phyloP scores from a whole-genome alignment of 1,284 basidiomycete species.

The Austroboletus novae-zelandiae region DNA sequence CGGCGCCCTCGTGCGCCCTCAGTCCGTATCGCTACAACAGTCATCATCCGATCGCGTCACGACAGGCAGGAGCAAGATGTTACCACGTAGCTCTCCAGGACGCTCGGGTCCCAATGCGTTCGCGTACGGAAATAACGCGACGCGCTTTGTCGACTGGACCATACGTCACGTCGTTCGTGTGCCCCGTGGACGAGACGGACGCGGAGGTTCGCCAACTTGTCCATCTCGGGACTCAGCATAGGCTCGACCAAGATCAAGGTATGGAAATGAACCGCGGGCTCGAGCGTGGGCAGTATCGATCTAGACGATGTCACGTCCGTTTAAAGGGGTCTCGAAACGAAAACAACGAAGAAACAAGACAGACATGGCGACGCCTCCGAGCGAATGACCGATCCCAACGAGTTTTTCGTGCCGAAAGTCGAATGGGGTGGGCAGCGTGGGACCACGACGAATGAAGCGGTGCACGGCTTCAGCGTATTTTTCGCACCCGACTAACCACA shows the following conservation, averaged over 20 bases:
- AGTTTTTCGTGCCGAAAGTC: constrained; percentile 49
- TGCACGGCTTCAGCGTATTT: constrained; percentile 55
- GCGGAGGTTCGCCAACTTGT: constrained; percentile 41
- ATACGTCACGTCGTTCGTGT: constrained; percentile 45
- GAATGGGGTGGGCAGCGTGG: constrained; percentile 36
- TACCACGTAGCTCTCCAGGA: constrained; percentile 50
- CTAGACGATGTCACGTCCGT: constrained; percentile 27
- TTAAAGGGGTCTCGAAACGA: background rate
- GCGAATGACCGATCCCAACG: constrained; percentile 59
- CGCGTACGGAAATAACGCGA: constrained; percentile 33
- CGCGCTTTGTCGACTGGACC: constrained; percentile 45
- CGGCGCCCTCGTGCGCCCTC: constrained; percentile 35
- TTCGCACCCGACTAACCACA: constrained; percentile 52
- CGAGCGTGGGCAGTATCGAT: constrained; percentile 47
- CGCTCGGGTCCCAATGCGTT: constrained; percentile 47
- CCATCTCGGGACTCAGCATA: constrained; percentile 45
- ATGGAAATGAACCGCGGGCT: constrained; percentile 41
- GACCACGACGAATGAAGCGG: constrained; percentile 46
- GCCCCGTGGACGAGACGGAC: constrained; percentile 42
- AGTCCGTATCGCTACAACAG: constrained; percentile 44
- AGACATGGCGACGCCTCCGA: constrained; percentile 61
- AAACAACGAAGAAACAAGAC: constrained; percentile 19
- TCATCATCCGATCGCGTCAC: background rate
- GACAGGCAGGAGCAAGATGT: constrained; percentile 12
- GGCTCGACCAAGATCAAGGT: constrained; percentile 56